Percentiles rank a stretch among this genome's conserved stretches.
Evolutionary conservation across 116 monocot genomes (phyloP).

Genomic region (Dioscorea cayenensis): DNA sequence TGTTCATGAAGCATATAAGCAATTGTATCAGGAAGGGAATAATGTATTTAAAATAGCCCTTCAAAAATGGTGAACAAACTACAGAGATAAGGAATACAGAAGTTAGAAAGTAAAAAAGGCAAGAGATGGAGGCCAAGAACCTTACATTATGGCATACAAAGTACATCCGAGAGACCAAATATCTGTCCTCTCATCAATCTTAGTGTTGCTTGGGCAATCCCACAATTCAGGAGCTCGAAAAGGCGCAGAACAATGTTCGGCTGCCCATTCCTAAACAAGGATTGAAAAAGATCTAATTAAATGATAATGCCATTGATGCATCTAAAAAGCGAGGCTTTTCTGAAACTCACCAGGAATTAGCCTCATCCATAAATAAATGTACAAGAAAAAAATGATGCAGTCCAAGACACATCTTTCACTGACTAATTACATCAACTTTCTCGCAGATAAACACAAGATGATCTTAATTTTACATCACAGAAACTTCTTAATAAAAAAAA

Average conservation of each 20-base stretch:
- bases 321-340: neutral
- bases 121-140: neutral
- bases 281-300: neutral
- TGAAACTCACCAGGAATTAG: neutral
- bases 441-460: neutral
- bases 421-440: neutral
- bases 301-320: neutral
- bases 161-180: conserved; percentile 96
- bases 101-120: neutral
- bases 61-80: neutral
- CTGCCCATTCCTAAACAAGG: conserved; percentile 63
- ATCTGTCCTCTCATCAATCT: conserved; percentile 87
- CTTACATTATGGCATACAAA: conserved; percentile 92
- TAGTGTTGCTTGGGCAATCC: conserved; percentile 71
- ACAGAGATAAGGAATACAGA: neutral
- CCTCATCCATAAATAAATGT: neutral
- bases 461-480: too few species aligned
- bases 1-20: neutral
- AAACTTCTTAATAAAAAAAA: too few species aligned
- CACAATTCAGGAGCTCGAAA: conserved; percentile 91
- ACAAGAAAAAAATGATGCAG: neutral
- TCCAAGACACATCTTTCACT: neutral
- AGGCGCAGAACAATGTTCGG: conserved; percentile 83
- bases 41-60: neutral
- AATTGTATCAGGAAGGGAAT: neutral